These are phyloP conservation scores for Goniomonas avonlea DNA, from an alignment of 78 protist species.

Conservation along the genomic window DNA sequence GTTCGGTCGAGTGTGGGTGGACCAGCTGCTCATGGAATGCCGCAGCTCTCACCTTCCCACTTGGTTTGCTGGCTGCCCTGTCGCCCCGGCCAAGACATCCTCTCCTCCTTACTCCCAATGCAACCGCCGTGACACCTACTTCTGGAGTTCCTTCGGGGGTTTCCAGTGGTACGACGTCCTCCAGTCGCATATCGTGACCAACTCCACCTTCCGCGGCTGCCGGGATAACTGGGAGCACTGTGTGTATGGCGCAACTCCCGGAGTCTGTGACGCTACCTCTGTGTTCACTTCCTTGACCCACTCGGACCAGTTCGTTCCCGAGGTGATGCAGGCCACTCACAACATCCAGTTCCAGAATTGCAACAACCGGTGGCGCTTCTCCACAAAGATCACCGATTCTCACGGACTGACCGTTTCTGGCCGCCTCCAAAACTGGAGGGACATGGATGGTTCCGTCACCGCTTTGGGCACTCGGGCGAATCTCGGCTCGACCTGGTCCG, in stretches of 20 bases:
- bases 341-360: neutral
- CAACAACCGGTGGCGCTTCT: neutral
- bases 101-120: no score
- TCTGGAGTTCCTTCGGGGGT: no score
- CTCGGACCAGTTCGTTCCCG: conserved; percentile 3
- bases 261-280: neutral
- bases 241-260: neutral
- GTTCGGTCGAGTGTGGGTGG: neutral
- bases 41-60: no score
- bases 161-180: neutral
- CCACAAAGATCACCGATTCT: neutral
- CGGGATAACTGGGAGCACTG: no score
- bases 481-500: neutral
- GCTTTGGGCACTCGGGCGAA: neutral
- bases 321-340: neutral
- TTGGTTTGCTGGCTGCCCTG: no score
- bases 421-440: neutral
- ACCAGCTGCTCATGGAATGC: neutral
- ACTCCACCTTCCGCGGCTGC: neutral
- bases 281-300: neutral
- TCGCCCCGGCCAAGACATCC: no score
- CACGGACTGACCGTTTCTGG: neutral
- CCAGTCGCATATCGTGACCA: conserved; percentile 8
- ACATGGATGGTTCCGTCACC: neutral
- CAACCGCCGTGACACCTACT: no score